Base-by-base conservation (phyloP, 208 protist genomes). In the Herpetomonas samuelpessoai region DNA sequence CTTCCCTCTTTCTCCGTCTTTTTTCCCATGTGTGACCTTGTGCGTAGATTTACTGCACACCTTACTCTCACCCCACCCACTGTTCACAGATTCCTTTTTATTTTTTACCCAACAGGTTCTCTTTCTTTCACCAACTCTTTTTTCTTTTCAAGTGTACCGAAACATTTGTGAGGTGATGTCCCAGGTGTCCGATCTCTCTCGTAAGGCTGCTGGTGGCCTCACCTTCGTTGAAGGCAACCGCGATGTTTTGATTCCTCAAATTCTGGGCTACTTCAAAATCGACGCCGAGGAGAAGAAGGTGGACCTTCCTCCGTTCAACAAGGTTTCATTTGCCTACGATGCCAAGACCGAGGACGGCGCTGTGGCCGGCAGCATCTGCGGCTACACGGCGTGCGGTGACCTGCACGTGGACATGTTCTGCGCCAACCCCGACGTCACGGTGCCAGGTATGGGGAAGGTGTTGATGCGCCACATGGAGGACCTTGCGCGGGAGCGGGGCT, bases 351-450 rank as follows among this genome's bases (percentile, higher is more conserved):
- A 12, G 0, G 63, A 71, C 27, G 64, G 62, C 9, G 3, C 18
- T 25, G 30, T 55, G 3, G 2, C 21, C 28, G 51, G 24, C 2
- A 50, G 44, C 29, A 39, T 19, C 10, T 49, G 47, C 39, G 58
- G 63, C 55, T 72, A 64, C 49, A 61, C 50, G 0, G 60, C 65
- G 29, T 79, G 68, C 61, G 60, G 58, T 14, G 66, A 68, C 45
- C 22, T 56, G 14, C 62, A 74, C 47, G 22, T 79, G 10, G 47
- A 67, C 19, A 57, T 71, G 46, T 28, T 79, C 9, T 60, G 59
- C 31, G 44, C 47, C 41, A 74, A 61, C 48, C 56, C 61, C n/a
- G 45, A 68, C 9, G 51, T 45, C 16, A 14, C 31, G 3, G 58
- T 63, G 18, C 57, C 31, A 16, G 76, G 76, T 0, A 46, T 48